Conservation (phyloP, 2,329 filamentous ascomycete genomes). For the Moelleriella libera region DNA sequence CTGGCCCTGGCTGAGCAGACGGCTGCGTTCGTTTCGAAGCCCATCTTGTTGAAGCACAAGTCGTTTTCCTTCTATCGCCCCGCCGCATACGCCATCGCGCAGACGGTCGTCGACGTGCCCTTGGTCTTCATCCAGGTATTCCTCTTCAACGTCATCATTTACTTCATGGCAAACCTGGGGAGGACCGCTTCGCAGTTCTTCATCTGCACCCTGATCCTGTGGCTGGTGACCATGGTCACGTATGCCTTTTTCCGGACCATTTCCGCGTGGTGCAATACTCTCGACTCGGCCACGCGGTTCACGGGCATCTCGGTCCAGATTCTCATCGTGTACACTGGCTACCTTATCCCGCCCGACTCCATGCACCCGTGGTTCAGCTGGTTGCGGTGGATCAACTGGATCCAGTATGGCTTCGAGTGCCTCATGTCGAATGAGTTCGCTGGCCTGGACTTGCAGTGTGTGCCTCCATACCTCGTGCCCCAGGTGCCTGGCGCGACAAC, state of each 20-base stretch:
- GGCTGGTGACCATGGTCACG: slow-evolving; percentile 41
- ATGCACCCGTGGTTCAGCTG: slow-evolving; percentile 49
- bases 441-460: slow-evolving; percentile 42
- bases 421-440: slow-evolving; percentile 52
- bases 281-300: slow-evolving; percentile 49
- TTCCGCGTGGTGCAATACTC: slow-evolving; percentile 41
- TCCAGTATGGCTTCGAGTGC: slow-evolving; percentile 57
- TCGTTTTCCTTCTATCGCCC: slow-evolving; percentile 55
- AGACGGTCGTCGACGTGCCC: slow-evolving; percentile 44
- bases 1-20: slow-evolving; percentile 66
- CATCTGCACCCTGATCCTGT: slow-evolving; percentile 48
- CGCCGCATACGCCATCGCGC: slow-evolving; percentile 40
- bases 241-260: slow-evolving; percentile 45
- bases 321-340: slow-evolving; percentile 55
- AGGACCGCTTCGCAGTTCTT: slow-evolving; percentile 54
- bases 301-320: slow-evolving; percentile 44
- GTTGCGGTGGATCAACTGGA: slow-evolving; percentile 53
- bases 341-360: slow-evolving; percentile 42
- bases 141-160: slow-evolving; percentile 57
- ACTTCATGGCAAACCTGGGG: slow-evolving; percentile 64
- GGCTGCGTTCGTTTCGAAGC: slow-evolving; percentile 44
- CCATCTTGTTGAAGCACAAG: slow-evolving; percentile 57
- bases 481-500: slow-evolving; percentile 16
- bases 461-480: slow-evolving; percentile 42
- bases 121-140: slow-evolving; percentile 49